Evolutionary conservation across 2,329 filamentous ascomycete genomes (phyloP), one percentile per base, ranked within the genome.

Genomic region (Cladosporium sp.): DNA sequence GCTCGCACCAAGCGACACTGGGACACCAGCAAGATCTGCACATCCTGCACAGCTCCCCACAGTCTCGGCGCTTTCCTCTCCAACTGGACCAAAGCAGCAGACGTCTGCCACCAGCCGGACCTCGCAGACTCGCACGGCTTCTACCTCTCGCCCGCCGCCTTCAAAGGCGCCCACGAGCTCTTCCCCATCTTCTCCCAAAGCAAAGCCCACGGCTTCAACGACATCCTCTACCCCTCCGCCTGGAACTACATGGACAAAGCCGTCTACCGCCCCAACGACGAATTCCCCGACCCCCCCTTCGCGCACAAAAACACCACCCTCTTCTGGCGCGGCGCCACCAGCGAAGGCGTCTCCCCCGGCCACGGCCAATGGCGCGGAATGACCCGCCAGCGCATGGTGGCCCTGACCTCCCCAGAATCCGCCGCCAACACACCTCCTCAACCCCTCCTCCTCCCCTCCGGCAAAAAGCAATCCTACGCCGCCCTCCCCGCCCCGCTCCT

Each of bases 41-140:
- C 78, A 0, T 71, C 73, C 2, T 92, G 87, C 65, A 73, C 76
- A 2, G 70, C 73, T 6, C 78, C 79, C 0, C 86, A 91, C 62
- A 86, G 86, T 0, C 71, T 80, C 14, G 83, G 81, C 2, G 82
- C 83, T 18, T 86, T 88, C 61, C 70, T 89, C 5, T 72, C 75
- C 4, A 76, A 87, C 59, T 91, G 86, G 83, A 74, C 77, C 1
- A 65, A 77, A 8, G 81, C 85, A 4, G 77, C 83, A 5, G 79
- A 88, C 43, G 77, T 85, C 28, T 95, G 89, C 64, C 80, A 86
- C 55, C 88, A 93, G 63, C 85, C 89, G 1, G 89, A 93, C 58
- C 73, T 92, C 32, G 79, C 82, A 28, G 77, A 84, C 56, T 74
- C 92, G 1, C 87, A 92, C 61, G 85, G 87, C 40, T 82, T 92